Base-by-base conservation (phyloP, 352 stramenopile species). In the Saprolegnia parasitica region DNA sequence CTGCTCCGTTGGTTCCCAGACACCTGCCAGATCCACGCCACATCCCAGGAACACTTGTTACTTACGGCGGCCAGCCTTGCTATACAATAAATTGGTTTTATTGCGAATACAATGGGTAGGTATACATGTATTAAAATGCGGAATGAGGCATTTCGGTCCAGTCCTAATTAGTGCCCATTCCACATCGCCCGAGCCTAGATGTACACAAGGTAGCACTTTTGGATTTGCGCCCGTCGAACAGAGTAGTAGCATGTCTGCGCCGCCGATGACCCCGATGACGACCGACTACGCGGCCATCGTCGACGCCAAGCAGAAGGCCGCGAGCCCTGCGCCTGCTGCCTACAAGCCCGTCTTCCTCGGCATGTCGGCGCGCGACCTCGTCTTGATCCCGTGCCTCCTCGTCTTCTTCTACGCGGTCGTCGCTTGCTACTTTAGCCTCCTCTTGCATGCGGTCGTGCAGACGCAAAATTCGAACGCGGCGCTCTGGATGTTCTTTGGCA, bases 401-500 rank as follows among this genome's bases (percentile, higher is more conserved):
- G n/a, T 67, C 32, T 37, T 67, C 18, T 55, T 56, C 35, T 67
- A 46, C 24, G 37, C 24, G 16, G 3, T 55, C n/a, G 60, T 67
- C n/a, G 46, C 10, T 18, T 21, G 24, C n/a, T 67, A 26, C 46
- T 67, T 67, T 23, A 40, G 21, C 13, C 46, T 67, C 13, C 40
- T 67, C 13, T 56, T 67, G 23, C 46, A 67, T 11, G 60, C 60
- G 6, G 21, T 32, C 32, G 60, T 67, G 21, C 32, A 67, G 20
- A 67, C 60, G 24, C 21, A 23, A 16, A 24, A 23, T 5, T 40
- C 60, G 21, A 23, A 56, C 21, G 60, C 60, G 16, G 60, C 60
- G 8, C 32, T 67, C n/a, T 67, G 60, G 60, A 56, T 67, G 20
- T 67, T 56, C 46, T 67, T 67, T 56, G 46, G 10, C 9, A 32